Evolutionary conservation across 345 rosid genomes (phyloP).

Genomic region (Acer negundo): DNA sequence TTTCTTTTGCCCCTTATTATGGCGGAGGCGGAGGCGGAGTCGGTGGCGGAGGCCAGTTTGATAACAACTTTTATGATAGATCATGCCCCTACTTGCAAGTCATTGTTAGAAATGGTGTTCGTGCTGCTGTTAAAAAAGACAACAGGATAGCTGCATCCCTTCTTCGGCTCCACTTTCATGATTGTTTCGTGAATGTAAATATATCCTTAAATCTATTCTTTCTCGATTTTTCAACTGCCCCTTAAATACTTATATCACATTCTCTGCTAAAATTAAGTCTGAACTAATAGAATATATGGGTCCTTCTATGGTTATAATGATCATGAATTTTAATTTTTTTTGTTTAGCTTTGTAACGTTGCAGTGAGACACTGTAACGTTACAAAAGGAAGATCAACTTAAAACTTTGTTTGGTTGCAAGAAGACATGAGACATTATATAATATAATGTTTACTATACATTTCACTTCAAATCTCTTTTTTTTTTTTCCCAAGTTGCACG

Average conservation of each 20-base stretch:
- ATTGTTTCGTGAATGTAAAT: constrained; percentile 80
- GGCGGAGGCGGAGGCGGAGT: neutral
- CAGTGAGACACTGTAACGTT: too few relatives aligned
- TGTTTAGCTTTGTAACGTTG: too few relatives aligned
- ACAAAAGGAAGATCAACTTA: too few relatives aligned
- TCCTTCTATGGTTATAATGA: too few relatives aligned
- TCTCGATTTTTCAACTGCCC: neutral
- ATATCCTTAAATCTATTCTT: neutral
- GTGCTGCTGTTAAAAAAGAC: constrained; percentile 63
- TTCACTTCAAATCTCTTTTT: too few relatives aligned
- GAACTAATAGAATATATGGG: neutral
- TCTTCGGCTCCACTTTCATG: constrained; percentile 85
- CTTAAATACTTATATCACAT: neutral
- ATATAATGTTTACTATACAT: too few relatives aligned
- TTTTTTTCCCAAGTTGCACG: neutral
- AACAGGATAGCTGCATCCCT: constrained; percentile 83
- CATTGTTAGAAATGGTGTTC: constrained; percentile 65
- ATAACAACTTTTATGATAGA: constrained; percentile 53
- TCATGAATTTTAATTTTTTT: too few relatives aligned
- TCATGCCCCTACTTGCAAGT: constrained; percentile 67
- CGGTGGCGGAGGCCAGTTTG: constrained; percentile 23
- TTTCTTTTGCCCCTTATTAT: constrained; percentile 20
- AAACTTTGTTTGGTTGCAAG: neutral
- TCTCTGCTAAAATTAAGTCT: neutral
- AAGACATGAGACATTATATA: neutral